A percentile compares a stretch with the other conserved stretches of the same genome.
Evolutionary conservation across 2,329 filamentous ascomycete genomes (phyloP).

Genomic region (Arthrobotrys sphaeroides): DNA sequence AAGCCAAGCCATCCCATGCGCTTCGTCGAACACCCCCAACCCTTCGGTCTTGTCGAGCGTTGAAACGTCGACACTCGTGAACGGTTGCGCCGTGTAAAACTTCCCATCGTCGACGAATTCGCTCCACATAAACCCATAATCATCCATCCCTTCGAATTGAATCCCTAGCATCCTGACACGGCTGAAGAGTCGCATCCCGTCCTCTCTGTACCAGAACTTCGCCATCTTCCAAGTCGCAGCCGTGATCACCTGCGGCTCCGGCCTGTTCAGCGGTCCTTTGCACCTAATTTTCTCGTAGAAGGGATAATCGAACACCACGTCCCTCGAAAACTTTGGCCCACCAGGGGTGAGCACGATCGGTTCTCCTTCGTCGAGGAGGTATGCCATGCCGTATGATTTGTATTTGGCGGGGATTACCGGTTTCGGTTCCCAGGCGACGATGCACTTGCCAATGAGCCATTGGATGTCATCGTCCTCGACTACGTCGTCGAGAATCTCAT

Average conservation of each 20-base stretch:
- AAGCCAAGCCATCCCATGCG: too few relatives aligned
- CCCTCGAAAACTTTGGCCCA: not conserved
- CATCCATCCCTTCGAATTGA: not conserved
- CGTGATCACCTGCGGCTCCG: too few relatives aligned
- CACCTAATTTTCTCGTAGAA: not conserved
- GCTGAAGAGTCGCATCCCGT: too few relatives aligned
- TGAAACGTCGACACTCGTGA: too few relatives aligned
- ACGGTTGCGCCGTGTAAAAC: too few relatives aligned
- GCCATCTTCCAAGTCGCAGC: not conserved
- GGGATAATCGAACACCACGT: not conserved
- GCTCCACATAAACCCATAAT: not conserved
- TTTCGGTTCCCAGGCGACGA: not conserved
- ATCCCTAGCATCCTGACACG: not conserved
- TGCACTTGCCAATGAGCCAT: not conserved
- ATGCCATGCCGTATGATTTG: not conserved
- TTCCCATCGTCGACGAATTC: not conserved
- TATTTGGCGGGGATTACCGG: not conserved
- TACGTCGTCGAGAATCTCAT: not conserved
- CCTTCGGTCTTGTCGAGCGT: too few relatives aligned
- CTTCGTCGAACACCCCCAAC: too few relatives aligned
- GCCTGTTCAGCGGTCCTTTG: too few relatives aligned
- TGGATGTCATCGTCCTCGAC: not conserved
- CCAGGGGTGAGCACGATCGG: not conserved
- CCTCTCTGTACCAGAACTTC: not conserved
- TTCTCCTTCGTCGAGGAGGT: not conserved